phyloP scores from a whole-genome alignment of 768 basidiomycete species.

The Hysterangium stoloniferum region DNA sequence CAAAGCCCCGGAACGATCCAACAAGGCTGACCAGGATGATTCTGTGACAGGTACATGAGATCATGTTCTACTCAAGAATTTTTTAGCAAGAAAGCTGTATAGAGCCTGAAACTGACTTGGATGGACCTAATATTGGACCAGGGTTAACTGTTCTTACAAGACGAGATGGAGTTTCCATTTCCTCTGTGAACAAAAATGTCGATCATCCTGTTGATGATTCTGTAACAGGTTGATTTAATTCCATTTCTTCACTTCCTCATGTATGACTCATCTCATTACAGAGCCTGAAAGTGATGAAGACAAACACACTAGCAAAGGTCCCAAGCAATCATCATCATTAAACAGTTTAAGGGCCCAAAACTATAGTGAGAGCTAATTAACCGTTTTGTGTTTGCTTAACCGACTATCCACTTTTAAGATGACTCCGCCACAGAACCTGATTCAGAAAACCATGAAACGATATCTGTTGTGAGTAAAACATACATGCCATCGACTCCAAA shows the following conservation, averaged over 20 bases:
- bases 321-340: no score
- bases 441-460: conserved; percentile 27
- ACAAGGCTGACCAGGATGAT: not conserved
- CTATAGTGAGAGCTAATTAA: no score
- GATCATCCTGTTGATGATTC: not conserved
- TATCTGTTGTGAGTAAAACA: not conserved
- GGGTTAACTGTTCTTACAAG: not conserved
- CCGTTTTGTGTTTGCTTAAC: no score
- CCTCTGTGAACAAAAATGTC: not conserved
- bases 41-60: conserved; percentile 1
- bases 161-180: not conserved
- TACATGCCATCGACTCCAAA: no score
- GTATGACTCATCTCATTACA: not conserved
- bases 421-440: conserved; percentile 44
- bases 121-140: not conserved
- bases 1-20: no score
- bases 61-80: not conserved
- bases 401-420: no score
- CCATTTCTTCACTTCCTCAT: not conserved
- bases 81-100: not conserved
- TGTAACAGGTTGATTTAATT: conserved; percentile 10
- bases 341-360: no score
- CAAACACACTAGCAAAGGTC: conserved; percentile 3
- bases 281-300: conserved; percentile 7
- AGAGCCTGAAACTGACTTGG: conserved; percentile 1